Conservation (phyloP, 2,329 filamentous ascomycete genomes). For the Calonectria montana region DNA sequence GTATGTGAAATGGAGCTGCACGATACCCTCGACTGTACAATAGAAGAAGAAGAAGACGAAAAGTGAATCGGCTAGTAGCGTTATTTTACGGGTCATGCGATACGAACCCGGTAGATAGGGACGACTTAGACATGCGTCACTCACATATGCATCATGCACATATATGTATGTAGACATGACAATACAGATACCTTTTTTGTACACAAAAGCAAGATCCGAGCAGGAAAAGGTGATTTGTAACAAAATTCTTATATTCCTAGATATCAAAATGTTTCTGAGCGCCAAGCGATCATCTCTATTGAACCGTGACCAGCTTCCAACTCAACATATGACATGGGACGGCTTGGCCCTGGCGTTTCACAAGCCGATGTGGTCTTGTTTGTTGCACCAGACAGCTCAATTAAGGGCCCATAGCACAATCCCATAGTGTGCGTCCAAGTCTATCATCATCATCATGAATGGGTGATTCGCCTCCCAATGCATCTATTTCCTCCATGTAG, state of each 20-base stretch:
- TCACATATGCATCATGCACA: not conserved
- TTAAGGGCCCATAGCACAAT: slow-evolving; percentile 36
- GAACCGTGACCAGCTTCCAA: slow-evolving; percentile 33
- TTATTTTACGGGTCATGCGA: not conserved
- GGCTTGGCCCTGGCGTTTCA: slow-evolving; percentile 36
- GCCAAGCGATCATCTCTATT: slow-evolving; percentile 37
- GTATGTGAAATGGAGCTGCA: not conserved
- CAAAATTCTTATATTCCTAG: slow-evolving; percentile 38
- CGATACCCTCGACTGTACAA: slow-evolving; percentile 30
- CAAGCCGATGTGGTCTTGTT: slow-evolving; percentile 33
- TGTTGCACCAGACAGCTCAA: slow-evolving; percentile 35
- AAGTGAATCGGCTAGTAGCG: not conserved
- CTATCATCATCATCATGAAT: slow-evolving; percentile 39
- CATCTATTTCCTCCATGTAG: slow-evolving; percentile 39
- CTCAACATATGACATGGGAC: slow-evolving; percentile 28
- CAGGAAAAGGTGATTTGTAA: slow-evolving; percentile 17
- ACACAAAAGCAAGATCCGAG: slow-evolving; percentile 8
- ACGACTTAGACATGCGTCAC: not conserved
- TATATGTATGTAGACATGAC: not conserved
- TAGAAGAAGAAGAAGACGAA: not conserved
- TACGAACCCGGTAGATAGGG: not conserved
- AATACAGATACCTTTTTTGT: not conserved
- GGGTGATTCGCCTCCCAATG: slow-evolving; percentile 39
- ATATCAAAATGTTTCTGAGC: slow-evolving; percentile 32
- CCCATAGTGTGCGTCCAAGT: slow-evolving; percentile 34